Conservation (phyloP, 1,284 basidiomycete species). For the Marasmius fiardii region DNA sequence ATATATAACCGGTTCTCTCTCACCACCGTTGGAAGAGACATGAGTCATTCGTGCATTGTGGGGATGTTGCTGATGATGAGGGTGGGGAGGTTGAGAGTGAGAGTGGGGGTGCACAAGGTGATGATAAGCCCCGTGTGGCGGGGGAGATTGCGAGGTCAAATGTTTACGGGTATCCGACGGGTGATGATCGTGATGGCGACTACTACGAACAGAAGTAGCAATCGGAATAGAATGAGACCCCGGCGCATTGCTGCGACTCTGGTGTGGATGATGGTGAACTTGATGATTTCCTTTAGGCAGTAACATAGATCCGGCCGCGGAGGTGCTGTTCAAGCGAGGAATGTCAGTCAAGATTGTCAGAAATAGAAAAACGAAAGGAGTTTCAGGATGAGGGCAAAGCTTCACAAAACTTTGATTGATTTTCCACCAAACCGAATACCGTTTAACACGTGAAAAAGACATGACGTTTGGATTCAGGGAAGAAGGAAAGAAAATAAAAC, state of each 20-base stretch:
- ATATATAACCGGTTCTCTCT: conserved; percentile 32
- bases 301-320: background rate
- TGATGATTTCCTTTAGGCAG: background rate
- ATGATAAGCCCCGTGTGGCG: too few species aligned
- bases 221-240: background rate
- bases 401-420: background rate
- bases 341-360: background rate
- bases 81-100: background rate
- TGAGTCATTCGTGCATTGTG: background rate
- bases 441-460: too few species aligned
- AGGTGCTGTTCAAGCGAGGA: background rate
- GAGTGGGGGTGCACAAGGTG: background rate
- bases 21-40: conserved; percentile 13
- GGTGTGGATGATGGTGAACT: background rate
- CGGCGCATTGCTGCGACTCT: background rate
- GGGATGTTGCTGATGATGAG: conserved; percentile 2
- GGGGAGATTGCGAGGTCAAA: too few species aligned
- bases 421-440: too few species aligned
- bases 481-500: too few species aligned
- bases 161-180: too few species aligned
- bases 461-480: too few species aligned
- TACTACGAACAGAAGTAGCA: too few species aligned
- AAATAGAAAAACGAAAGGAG: background rate
- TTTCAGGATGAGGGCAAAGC: background rate
- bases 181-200: too few species aligned